phyloP scores from a whole-genome alignment of 1,139 yeast species.

The Candida sojae region DNA sequence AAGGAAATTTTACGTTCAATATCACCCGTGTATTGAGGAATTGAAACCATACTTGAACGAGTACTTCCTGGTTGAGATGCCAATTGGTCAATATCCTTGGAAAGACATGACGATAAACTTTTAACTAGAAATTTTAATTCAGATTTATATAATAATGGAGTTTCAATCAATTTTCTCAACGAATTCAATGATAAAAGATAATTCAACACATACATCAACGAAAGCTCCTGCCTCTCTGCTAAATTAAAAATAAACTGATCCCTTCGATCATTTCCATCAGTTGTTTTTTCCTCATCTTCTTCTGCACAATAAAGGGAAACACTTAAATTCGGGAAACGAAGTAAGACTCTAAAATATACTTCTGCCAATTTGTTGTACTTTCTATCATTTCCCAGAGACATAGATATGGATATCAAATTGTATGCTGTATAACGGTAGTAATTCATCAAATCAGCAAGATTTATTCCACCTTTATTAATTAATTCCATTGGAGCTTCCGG shows the following conservation, averaged over 20 bases:
- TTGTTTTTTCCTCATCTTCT: constrained; percentile 6
- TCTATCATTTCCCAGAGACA: constrained; percentile 4
- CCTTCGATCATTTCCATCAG: neutral
- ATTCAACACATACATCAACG: constrained; percentile 33
- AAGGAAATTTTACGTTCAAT: constrained; percentile 8
- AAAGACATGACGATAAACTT: constrained; percentile 24
- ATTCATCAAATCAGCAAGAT: constrained; percentile 23
- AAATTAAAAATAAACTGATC: constrained; percentile 13
- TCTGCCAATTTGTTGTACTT: constrained; percentile 24
- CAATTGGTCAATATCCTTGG: constrained; percentile 27
- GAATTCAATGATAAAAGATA: constrained; percentile 23
- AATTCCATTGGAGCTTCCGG: constrained; percentile 26
- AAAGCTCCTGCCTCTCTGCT: constrained; percentile 35
- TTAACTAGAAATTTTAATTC: constrained; percentile 25
- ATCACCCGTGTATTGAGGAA: constrained; percentile 15
- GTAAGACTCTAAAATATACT: constrained; percentile 25
- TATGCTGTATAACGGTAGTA: constrained; percentile 35
- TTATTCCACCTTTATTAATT: constrained; percentile 16
- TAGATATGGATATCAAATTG: constrained; percentile 17
- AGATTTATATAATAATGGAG: constrained; percentile 17
- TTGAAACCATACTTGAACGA: constrained; percentile 23
- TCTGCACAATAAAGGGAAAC: constrained; percentile 10
- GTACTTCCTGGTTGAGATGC: constrained; percentile 27
- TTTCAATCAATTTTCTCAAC: constrained; percentile 23
- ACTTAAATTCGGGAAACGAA: constrained; percentile 28